These are phyloP conservation scores for Prunus salicina DNA, from an alignment of 306 rosid genomes.

Conservation along the genomic window DNA sequence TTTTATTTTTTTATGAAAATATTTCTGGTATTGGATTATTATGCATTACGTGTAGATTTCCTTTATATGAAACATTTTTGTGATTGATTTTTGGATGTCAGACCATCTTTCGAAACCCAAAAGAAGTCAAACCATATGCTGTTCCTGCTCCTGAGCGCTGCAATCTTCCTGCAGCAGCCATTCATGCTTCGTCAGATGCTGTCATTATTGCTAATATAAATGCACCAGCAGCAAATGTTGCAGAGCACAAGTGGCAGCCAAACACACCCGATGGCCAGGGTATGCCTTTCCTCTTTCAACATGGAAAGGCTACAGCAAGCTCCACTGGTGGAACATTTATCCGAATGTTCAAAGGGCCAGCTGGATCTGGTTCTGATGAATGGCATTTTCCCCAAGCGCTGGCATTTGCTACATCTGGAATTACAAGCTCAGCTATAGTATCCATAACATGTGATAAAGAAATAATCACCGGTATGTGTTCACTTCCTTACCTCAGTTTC, in stretches of 20 bases:
- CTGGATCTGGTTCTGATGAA: conserved; percentile 59
- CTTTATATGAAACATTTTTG: neutral
- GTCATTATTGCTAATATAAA: conserved; percentile 73
- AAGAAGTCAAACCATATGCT: conserved; percentile 65
- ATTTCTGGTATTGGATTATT: neutral
- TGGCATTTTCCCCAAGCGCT: conserved; percentile 84
- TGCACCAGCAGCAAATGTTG: conserved; percentile 92
- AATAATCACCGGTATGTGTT: conserved; percentile 74
- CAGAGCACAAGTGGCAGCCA: conserved; percentile 97
- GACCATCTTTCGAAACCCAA: conserved; percentile 97
- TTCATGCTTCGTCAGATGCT: conserved; percentile 80
- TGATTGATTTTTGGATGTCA: conserved; percentile 33
- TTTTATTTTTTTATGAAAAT: neutral
- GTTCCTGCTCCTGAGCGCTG: conserved; percentile 85
- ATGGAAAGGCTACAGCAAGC: conserved; percentile 62
- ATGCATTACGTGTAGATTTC: neutral
- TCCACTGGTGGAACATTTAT: conserved; percentile 71
- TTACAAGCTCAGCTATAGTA: conserved; percentile 78
- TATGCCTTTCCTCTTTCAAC: conserved; percentile 90
- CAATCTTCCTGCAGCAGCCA: conserved; percentile 93
- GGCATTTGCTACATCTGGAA: conserved; percentile 85
- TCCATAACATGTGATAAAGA: conserved; percentile 82
- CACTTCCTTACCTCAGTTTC: neutral
- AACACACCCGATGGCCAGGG: conserved; percentile 98
- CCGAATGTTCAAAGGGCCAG: conserved; percentile 86